Percentiles rank a stretch among this genome's conserved stretches.
phyloP scores from a whole-genome alignment of 805 yeast species.

The Saccharomycopsis malanga region DNA sequence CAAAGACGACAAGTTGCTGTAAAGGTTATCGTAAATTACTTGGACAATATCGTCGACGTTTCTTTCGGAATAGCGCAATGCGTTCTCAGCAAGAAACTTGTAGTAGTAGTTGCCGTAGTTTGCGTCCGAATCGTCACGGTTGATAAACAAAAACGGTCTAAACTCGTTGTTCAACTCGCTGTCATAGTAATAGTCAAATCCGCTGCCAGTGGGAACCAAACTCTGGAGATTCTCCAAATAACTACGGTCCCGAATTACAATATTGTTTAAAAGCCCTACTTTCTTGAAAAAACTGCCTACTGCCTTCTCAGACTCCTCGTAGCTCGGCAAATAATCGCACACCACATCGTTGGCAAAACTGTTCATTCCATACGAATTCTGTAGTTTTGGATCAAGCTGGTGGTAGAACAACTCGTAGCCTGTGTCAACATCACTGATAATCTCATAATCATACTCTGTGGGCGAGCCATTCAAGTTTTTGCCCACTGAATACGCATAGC shows the following conservation, averaged over 20 bases:
- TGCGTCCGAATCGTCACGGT: constrained; percentile 4
- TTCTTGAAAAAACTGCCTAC: constrained; percentile 19
- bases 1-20: neutral
- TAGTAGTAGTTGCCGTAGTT: constrained; percentile 21
- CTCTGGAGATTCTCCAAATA: constrained; percentile 18
- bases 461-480: constrained; percentile 1
- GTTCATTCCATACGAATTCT: neutral
- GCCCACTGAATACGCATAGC: constrained; percentile 19
- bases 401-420: constrained; percentile 21
- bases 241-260: constrained; percentile 18
- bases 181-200: constrained; percentile 20
- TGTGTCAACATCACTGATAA: constrained; percentile 5
- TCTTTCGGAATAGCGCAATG: constrained; percentile 20
- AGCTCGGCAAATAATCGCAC: constrained; percentile 13
- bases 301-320: constrained; percentile 18
- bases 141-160: constrained; percentile 19
- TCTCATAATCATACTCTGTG: constrained; percentile 4
- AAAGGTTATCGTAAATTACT: constrained; percentile 16
- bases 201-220: constrained; percentile 1
- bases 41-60: constrained; percentile 22
- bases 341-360: constrained; percentile 2
- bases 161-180: constrained; percentile 14
- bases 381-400: constrained; percentile 18
- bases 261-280: constrained; percentile 16
- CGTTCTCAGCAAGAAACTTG: constrained; percentile 21